Percentiles rank a stretch among this genome's conserved stretches.
Evolutionary conservation across 164 flowering plant species (phyloP).

Genomic region (Macadamia integrifolia): DNA sequence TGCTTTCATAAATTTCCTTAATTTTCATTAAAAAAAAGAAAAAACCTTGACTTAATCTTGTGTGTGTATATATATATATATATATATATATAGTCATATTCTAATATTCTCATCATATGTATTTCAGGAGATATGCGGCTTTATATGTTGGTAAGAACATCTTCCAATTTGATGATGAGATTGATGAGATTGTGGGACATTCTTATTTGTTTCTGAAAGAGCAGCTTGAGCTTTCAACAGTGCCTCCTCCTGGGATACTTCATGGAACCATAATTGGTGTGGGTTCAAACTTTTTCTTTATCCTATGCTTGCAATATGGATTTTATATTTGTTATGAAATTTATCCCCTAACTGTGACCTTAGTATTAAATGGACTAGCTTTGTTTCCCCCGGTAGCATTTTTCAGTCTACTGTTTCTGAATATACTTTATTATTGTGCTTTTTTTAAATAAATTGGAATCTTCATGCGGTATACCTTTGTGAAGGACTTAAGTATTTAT

Average conservation of each 20-base stretch:
- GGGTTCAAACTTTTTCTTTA: slow-evolving; percentile 1
- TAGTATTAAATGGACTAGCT: not conserved
- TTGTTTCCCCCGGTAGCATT: not conserved
- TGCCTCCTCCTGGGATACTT: slow-evolving; percentile 61
- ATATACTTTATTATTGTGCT: not conserved
- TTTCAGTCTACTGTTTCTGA: not conserved
- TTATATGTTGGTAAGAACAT: slow-evolving; percentile 51
- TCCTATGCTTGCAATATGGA: not conserved
- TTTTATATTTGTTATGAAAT: not conserved
- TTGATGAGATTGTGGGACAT: slow-evolving; percentile 80
- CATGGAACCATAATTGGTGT: slow-evolving; percentile 81
- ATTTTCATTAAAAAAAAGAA: too few relatives aligned
- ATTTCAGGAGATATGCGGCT: slow-evolving; percentile 72
- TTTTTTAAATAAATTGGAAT: not conserved
- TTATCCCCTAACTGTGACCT: too few relatives aligned
- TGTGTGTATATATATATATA: too few relatives aligned
- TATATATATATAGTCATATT: not conserved
- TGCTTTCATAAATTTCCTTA: too few relatives aligned
- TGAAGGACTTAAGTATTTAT: not conserved
- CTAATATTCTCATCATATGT: not conserved
- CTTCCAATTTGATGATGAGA: slow-evolving; percentile 40
- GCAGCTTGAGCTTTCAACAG: slow-evolving; percentile 57
- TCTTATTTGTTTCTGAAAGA: slow-evolving; percentile 67
- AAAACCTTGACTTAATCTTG: too few relatives aligned
- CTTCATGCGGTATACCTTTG: not conserved